Evolutionary conservation across 2,329 filamentous ascomycete genomes (phyloP).

Genomic region (Penicillium hesseltinei): DNA sequence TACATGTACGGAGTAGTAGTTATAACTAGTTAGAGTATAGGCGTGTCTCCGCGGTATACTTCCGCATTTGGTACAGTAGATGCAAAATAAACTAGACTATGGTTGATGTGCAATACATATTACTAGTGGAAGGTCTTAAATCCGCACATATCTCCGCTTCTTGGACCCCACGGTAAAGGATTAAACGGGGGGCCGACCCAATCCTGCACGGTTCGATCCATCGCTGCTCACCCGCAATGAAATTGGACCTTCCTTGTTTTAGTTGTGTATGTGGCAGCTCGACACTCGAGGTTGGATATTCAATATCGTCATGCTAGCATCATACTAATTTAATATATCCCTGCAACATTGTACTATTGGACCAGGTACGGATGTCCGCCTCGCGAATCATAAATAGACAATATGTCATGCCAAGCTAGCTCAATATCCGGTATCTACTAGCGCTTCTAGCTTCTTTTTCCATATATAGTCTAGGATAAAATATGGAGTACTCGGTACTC

Average conservation of each 20-base stretch:
- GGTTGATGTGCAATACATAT: background rate
- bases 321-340: background rate
- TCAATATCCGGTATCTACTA: constrained; percentile 8
- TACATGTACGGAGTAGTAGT: background rate
- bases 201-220: constrained; percentile 2
- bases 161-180: constrained; percentile 5
- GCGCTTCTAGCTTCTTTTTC: background rate
- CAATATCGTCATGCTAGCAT: background rate
- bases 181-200: background rate
- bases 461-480: constrained; percentile 2
- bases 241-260: background rate
- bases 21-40: background rate
- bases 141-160: constrained; percentile 3
- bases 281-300: background rate
- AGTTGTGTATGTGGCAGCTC: background rate
- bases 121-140: background rate
- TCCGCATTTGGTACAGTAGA: background rate
- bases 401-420: background rate
- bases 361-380: background rate
- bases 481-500: background rate
- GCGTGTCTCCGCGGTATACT: background rate
- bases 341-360: background rate
- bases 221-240: background rate
- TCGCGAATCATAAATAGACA: background rate
- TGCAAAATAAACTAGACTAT: background rate